phyloP scores from a whole-genome alignment of 495 filamentous ascomycete species.

The Margaritispora aquatica region DNA sequence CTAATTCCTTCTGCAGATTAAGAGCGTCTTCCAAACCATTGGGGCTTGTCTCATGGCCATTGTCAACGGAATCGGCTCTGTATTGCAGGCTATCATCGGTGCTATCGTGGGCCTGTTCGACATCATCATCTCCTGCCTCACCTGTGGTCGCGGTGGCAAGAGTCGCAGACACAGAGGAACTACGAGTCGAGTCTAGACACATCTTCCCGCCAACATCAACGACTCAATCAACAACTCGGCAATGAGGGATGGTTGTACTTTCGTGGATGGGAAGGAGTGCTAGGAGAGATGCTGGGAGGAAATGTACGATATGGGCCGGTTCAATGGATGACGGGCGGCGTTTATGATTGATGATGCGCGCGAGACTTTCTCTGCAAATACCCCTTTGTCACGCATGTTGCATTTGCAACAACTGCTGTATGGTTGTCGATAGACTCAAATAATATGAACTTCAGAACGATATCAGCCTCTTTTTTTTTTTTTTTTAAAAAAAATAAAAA shows the following conservation, averaged over 20 bases:
- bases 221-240: neutral
- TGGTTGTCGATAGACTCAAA: neutral
- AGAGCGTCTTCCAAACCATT: slow-evolving; percentile 74
- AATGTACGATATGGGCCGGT: neutral
- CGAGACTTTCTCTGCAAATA: neutral
- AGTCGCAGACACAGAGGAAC: neutral
- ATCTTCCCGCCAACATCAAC: neutral
- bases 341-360: slow-evolving; percentile 4
- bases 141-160: slow-evolving; percentile 54
- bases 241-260: neutral
- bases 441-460: neutral
- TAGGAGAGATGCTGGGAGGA: neutral
- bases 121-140: slow-evolving; percentile 81
- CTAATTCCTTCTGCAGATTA: slow-evolving; percentile 50
- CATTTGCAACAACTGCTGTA: neutral
- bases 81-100: slow-evolving; percentile 74
- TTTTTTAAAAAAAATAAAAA: neutral
- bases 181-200: slow-evolving; percentile 18
- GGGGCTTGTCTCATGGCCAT: slow-evolving; percentile 79
- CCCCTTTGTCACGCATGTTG: neutral
- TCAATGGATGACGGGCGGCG: neutral
- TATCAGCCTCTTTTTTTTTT: neutral
- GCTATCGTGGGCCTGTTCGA: slow-evolving; percentile 74
- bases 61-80: slow-evolving; percentile 69
- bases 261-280: neutral